Conservation (phyloP, 2,329 filamentous ascomycete species). For the Alternaria solani region DNA sequence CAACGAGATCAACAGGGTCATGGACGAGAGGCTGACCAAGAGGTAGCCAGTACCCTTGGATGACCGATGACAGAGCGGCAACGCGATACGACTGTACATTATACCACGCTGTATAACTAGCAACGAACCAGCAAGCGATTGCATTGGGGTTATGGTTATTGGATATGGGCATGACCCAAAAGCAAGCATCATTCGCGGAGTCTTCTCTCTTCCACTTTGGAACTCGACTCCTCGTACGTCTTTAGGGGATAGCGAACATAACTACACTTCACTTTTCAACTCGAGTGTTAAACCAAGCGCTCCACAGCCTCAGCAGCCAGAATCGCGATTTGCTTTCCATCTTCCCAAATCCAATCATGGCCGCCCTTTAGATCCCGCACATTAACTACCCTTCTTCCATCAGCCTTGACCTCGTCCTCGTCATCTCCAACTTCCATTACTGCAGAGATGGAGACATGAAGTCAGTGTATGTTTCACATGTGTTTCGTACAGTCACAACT, state of each 20-base stretch:
- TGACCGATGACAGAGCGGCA: conserved; percentile 5
- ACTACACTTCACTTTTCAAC: neutral
- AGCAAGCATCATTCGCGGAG: conserved; percentile 17
- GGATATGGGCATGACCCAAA: conserved; percentile 24
- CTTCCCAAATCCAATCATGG: conserved; percentile 71
- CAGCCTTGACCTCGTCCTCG: conserved; percentile 33
- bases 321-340: conserved; percentile 64
- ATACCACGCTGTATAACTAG: conserved; percentile 44
- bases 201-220: conserved; percentile 24
- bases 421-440: conserved; percentile 39
- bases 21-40: conserved; percentile 47
- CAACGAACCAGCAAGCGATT: conserved; percentile 28
- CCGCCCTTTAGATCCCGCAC: conserved; percentile 61
- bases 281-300: conserved; percentile 14
- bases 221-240: conserved; percentile 25
- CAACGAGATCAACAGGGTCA: conserved; percentile 45
- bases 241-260: conserved; percentile 15
- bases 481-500: too few relatives aligned
- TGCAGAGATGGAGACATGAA: too few relatives aligned
- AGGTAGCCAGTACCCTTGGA: conserved; percentile 23
- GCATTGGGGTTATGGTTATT: conserved; percentile 29
- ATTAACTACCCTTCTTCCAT: conserved; percentile 44
- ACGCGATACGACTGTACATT: conserved; percentile 38
- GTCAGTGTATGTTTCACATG: too few relatives aligned
- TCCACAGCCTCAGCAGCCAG: conserved; percentile 43